Conservation (phyloP, 805 yeast species). For the Trichomonascus vanleenenianus region DNA sequence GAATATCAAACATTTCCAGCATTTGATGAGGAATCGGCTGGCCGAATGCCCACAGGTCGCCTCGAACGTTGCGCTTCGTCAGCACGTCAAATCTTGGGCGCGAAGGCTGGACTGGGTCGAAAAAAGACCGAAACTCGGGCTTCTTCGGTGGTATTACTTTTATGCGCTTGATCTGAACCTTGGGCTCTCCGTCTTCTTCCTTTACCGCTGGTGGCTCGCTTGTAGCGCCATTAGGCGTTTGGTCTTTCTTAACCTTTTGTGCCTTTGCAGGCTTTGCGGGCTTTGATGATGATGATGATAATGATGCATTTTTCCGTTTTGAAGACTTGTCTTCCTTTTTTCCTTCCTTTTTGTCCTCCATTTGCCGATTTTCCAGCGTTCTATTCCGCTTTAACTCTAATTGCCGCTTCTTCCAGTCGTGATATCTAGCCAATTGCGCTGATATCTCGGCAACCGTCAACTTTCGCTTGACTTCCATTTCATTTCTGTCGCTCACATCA, state of each 20-base stretch:
- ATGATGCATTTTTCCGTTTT: neutral
- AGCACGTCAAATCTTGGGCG: slow-evolving; percentile 16
- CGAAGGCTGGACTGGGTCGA: slow-evolving; percentile 1
- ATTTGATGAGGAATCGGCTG: slow-evolving; percentile 8
- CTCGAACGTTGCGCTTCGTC: slow-evolving; percentile 8
- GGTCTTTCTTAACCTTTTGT: neutral
- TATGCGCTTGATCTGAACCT: no score
- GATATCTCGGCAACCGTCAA: slow-evolving; percentile 44
- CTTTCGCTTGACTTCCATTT: slow-evolving; percentile 42
- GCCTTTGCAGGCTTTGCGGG: neutral
- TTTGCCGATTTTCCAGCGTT: no score
- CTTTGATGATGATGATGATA: neutral
- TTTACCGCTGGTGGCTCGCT: neutral
- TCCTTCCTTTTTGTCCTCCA: neutral
- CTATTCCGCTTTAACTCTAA: neutral
- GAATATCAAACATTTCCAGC: slow-evolving; percentile 15
- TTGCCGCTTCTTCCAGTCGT: slow-evolving; percentile 13
- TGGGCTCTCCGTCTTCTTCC: neutral
- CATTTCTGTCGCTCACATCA: slow-evolving; percentile 41
- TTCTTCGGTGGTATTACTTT: no score
- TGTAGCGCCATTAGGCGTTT: neutral
- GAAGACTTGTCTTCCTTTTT: neutral
- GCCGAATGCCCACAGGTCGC: slow-evolving; percentile 14
- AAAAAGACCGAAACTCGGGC: slow-evolving; percentile 8
- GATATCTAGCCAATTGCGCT: slow-evolving; percentile 25